Base-by-base conservation (phyloP, 306 rosid species). In the Quercus bicolor region DNA sequence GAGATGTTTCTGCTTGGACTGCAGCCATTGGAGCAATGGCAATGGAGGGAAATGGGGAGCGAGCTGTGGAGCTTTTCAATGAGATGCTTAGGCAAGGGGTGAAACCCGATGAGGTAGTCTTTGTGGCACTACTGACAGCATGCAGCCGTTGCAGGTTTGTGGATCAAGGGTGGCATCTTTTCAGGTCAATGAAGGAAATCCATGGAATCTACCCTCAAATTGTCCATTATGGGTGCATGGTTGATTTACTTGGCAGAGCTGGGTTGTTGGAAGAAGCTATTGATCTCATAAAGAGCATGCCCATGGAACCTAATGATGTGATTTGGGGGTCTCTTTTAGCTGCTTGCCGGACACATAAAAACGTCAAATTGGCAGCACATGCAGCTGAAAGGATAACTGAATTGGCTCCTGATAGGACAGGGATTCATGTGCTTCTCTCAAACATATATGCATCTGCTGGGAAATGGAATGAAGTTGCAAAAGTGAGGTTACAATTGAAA, bases 1-100 rank as follows among this genome's bases (percentile, higher is more conserved):
- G 74, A 68, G 92, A 93, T 19, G 90, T 88, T 9, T 87, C 91
- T 78, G 91, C 95, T 34, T 93, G 93, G 97, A 91, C 95, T 48
- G 89, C 97, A 77, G 95, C 89, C 81, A 86, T 91, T n/a, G 89
- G 97, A 62, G 90, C 90, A 68, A 88, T 87, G 97, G 90, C 94
- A 61, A 80, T 86, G 88, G 91, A 88, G 73, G 97, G 97, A 81
- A 88, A 90, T 70, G 87, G 87, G 51, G 54, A 87, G 73, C 85
- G 76, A 19, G 92, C 97, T 51, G 54, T 89, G 33, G 85, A 86
- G 71, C 87, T 87, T 82, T 91, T 85, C 0, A 77, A 84, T 24
- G 90, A 85, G 76, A 94, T 94, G 94, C 87, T 90, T 20, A 20
- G 78, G 57, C 88, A 82, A 76, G 88, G 85, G 68, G 84, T 89